A percentile compares a stretch with the other conserved stretches of the same genome.
These are phyloP conservation scores for Lepiota venenata DNA, from an alignment of 768 basidiomycete species.

Conservation along the genomic window DNA sequence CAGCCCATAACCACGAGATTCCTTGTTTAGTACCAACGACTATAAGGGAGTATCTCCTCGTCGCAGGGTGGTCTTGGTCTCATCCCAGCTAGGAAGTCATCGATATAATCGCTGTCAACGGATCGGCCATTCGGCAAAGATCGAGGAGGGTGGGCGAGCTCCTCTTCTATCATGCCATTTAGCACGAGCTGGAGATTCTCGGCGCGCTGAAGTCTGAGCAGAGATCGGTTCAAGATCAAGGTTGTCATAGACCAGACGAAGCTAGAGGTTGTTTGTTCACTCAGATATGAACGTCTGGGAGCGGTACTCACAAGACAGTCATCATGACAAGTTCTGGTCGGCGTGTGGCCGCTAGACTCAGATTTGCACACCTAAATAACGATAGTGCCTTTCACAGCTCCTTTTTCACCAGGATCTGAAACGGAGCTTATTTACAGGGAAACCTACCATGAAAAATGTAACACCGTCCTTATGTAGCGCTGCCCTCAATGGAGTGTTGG, in stretches of 20 bases:
- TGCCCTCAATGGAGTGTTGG: conserved; percentile 21
- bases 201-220: conserved; percentile 23
- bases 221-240: conserved; percentile 28
- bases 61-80: no score
- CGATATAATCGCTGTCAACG: not conserved
- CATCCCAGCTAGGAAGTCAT: not conserved
- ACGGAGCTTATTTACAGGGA: no score
- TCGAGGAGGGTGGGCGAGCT: not conserved
- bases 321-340: no score
- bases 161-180: not conserved
- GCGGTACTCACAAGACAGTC: no score
- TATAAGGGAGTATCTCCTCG: no score
- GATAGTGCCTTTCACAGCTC: no score
- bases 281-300: no score
- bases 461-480: conserved; percentile 32
- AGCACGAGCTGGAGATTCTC: conserved; percentile 10
- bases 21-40: no score
- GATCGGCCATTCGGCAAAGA: not conserved
- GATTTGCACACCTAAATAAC: no score
- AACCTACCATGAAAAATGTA: conserved; percentile 28
- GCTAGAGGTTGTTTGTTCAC: conserved; percentile 12
- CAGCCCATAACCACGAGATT: no score
- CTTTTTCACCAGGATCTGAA: no score
- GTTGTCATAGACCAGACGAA: conserved; percentile 33
- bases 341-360: no score